Conservation (phyloP, 345 rosid species). For the Rhodamnia argentea region DNA sequence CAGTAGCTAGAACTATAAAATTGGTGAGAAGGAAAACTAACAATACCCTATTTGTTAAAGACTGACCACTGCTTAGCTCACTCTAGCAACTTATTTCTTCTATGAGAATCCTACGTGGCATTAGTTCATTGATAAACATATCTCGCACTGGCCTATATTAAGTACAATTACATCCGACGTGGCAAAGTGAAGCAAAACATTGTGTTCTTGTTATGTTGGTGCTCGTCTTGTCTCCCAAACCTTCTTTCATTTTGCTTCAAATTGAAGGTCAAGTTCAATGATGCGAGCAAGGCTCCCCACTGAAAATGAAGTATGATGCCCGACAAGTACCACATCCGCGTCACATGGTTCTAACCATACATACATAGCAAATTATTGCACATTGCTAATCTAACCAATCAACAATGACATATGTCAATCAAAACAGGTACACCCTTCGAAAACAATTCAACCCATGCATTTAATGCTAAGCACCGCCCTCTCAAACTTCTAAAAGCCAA, state of each 20-base stretch:
- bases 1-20: not conserved
- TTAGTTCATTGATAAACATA: not conserved
- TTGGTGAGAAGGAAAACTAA: not conserved
- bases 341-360: not conserved
- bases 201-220: not conserved
- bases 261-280: not conserved
- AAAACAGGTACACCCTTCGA: not conserved
- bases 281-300: not conserved
- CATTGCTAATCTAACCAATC: not conserved
- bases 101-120: not conserved
- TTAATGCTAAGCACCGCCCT: not conserved
- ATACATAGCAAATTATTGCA: not conserved
- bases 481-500: not conserved
- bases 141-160: not conserved
- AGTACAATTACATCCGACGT: not conserved
- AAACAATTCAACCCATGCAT: not conserved
- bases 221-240: not conserved
- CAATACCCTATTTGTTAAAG: not conserved
- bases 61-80: not conserved
- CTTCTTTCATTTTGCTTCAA: not conserved
- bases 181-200: not conserved
- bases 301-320: not conserved
- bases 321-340: not conserved
- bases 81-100: not conserved
- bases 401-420: not conserved